Conservation (phyloP, 208 protist genomes). For the Entamoeba histolytica region DNA sequence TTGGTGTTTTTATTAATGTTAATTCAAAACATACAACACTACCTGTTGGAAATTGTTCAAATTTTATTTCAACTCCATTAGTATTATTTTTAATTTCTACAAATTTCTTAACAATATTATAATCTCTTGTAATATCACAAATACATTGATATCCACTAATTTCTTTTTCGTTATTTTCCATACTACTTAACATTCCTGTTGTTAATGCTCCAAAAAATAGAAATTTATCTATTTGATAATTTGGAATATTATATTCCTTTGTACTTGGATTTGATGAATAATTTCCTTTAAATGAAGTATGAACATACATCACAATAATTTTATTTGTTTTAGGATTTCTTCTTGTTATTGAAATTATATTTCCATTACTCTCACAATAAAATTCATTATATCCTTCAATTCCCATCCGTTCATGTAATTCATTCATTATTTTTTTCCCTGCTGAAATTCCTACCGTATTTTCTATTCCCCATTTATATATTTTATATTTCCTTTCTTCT, state of each 20-base stretch:
- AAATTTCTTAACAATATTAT: neutral
- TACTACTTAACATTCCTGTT: neutral
- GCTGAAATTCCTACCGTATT: neutral
- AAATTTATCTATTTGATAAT: neutral
- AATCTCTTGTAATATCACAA: neutral
- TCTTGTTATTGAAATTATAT: constrained; percentile 20
- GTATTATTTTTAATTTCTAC: neutral
- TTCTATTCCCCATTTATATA: neutral
- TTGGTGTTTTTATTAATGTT: neutral
- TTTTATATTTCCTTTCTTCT: constrained; percentile 12
- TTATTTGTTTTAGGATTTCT: constrained; percentile 10
- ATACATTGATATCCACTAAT: neutral
- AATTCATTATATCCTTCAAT: neutral
- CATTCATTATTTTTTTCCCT: neutral
- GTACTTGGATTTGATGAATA: neutral
- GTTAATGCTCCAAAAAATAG: neutral
- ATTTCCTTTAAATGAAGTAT: constrained; percentile 3
- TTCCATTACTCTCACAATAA: neutral
- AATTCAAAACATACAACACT: neutral
- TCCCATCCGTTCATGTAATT: constrained; percentile 15
- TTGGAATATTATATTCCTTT: neutral
- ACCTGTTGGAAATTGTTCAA: neutral
- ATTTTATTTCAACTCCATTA: neutral
- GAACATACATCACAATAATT: neutral
- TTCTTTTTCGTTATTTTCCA: neutral